These are phyloP conservation scores for Paraphaeosphaeria minitans DNA, from an alignment of 2,329 filamentous ascomycete genomes.

Conservation along the genomic window DNA sequence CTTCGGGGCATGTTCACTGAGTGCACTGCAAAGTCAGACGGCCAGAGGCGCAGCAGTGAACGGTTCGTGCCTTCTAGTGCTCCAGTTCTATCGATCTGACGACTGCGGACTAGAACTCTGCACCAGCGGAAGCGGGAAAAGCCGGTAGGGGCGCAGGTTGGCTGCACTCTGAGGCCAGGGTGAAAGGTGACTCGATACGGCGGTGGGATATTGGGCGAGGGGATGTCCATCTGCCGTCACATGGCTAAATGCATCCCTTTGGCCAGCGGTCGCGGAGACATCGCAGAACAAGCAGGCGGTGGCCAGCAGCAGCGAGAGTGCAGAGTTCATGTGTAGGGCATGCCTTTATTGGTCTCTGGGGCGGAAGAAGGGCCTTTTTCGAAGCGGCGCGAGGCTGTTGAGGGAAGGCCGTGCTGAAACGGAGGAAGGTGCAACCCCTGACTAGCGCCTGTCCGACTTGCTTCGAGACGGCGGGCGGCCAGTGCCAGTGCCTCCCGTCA, in stretches of 20 bases:
- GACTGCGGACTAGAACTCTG: neutral
- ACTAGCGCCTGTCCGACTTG: conserved; percentile 23
- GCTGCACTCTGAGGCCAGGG: conserved; percentile 5
- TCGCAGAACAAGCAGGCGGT: neutral
- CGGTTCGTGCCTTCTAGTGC: neutral
- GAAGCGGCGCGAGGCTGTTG: conserved; percentile 19
- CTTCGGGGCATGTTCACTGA: neutral
- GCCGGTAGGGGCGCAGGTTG: conserved; percentile 1
- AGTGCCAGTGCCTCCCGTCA: conserved; percentile 26
- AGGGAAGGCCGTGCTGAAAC: conserved; percentile 35
- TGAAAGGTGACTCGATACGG: conserved; percentile 19
- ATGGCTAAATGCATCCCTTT: conserved; percentile 27
- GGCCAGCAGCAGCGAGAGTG: conserved; percentile 4
- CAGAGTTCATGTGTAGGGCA: conserved; percentile 5
- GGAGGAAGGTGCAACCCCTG: conserved; percentile 22
- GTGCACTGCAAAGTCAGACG: neutral
- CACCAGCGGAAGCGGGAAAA: conserved; percentile 4
- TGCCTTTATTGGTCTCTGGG: conserved; percentile 12
- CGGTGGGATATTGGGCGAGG: conserved; percentile 22
- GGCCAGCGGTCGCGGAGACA: conserved; percentile 9
- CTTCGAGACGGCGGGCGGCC: conserved; percentile 21
- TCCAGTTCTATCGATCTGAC: neutral
- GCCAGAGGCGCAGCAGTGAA: neutral
- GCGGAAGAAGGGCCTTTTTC: conserved; percentile 17
- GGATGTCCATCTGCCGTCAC: conserved; percentile 23